Evolutionary conservation across 257 asterid species (phyloP).

Genomic region (Verbascum thapsus): DNA sequence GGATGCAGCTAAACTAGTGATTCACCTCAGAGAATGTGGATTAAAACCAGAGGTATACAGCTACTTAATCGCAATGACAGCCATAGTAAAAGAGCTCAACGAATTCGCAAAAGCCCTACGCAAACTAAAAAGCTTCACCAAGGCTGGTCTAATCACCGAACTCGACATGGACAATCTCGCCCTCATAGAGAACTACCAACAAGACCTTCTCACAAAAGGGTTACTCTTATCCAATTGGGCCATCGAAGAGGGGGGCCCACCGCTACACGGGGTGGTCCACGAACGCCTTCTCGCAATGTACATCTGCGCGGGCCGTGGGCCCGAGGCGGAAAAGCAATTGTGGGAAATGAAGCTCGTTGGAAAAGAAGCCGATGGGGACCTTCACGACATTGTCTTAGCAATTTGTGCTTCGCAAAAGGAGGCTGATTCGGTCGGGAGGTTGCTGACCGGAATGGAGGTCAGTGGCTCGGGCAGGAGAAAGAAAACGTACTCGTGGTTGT

Average conservation of each 20-base stretch:
- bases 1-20: slow-evolving; percentile 72
- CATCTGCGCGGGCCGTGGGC: slow-evolving; percentile 81
- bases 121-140: slow-evolving; percentile 66
- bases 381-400: slow-evolving; percentile 85
- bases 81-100: slow-evolving; percentile 86
- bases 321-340: slow-evolving; percentile 77
- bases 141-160: slow-evolving; percentile 59
- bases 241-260: slow-evolving; percentile 62
- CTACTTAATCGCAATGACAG: slow-evolving; percentile 90
- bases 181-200: slow-evolving; percentile 66
- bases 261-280: slow-evolving; percentile 61
- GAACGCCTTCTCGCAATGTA: slow-evolving; percentile 93
- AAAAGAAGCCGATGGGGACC: slow-evolving; percentile 69
- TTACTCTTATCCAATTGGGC: slow-evolving; percentile 63
- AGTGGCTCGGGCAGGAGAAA: slow-evolving; percentile 57
- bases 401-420: slow-evolving; percentile 89
- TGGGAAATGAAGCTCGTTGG: slow-evolving; percentile 89
- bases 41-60: slow-evolving; percentile 88
- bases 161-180: slow-evolving; percentile 48
- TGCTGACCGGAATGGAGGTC: slow-evolving; percentile 64
- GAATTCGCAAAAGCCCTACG: slow-evolving; percentile 85
- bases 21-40: slow-evolving; percentile 66
- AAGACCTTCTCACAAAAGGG: slow-evolving; percentile 62
- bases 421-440: slow-evolving; percentile 52
- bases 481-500: slow-evolving; percentile 78